phyloP scores from a whole-genome alignment of 257 asterid genomes.

The Eustoma russellianum region DNA sequence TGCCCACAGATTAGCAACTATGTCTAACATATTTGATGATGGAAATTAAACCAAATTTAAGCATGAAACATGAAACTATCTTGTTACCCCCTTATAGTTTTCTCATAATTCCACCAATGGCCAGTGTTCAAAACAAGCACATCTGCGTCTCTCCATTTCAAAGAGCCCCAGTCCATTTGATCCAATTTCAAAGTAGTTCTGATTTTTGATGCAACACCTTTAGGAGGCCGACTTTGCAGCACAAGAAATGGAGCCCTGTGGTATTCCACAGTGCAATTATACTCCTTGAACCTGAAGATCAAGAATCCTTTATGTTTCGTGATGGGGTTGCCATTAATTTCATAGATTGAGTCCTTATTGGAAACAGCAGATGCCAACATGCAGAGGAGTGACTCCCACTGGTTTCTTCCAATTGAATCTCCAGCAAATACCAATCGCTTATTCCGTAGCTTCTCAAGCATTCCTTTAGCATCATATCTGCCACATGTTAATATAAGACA shows the following conservation, averaged over 20 bases:
- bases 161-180: conserved; percentile 74
- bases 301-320: conserved; percentile 90
- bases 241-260: conserved; percentile 90
- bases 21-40: too few species aligned
- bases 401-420: conserved; percentile 98
- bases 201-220: conserved; percentile 26
- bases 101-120: conserved; percentile 94
- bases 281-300: conserved; percentile 61
- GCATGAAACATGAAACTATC: not conserved
- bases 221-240: conserved; percentile 81
- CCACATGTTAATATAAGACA: not conserved
- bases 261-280: conserved; percentile 83
- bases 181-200: conserved; percentile 71
- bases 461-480: conserved; percentile 66
- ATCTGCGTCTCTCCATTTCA: conserved; percentile 74
- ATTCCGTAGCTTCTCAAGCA: conserved; percentile 71
- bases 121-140: conserved; percentile 73
- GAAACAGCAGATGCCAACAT: conserved; percentile 66
- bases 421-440: conserved; percentile 81
- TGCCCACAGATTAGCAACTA: not conserved
- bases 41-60: not conserved
- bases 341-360: conserved; percentile 48
- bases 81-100: conserved; percentile 78
- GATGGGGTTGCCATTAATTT: conserved; percentile 84
- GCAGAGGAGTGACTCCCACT: conserved; percentile 96